Base-by-base conservation (phyloP, 2,329 filamentous ascomycete genomes). In the Aureobasidium namibiae region DNA sequence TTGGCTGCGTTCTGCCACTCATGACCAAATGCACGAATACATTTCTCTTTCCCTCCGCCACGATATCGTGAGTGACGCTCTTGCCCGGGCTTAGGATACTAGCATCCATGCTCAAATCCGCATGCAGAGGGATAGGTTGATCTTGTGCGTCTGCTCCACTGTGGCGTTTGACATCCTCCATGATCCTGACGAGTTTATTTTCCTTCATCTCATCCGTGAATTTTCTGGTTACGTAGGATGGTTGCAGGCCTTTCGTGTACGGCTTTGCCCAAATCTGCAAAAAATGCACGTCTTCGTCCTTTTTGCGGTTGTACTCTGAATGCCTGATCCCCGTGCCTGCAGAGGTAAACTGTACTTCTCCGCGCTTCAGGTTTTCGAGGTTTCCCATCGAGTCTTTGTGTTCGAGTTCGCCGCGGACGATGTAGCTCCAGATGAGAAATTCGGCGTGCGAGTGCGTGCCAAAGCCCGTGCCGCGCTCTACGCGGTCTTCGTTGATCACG, bases 341-440 rank as follows among this genome's bases (percentile, higher is more conserved):
- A 14, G 87, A 91, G 10, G 90, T 95, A 73, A 95, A 95, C 69
- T 95, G 90, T 45, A 95, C 88, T 71, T 95, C 90, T 13, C 90
- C 89, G 38, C 89, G 80, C 67, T 82, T 82, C 78, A 95, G 86
- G 73, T 86, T 89, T 72, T 83, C 77, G 9, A 79, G 68, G 57
- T 80, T 82, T 66, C 89, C 82, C 86, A 95, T 92, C 62, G 83
- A 88, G 74, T 95, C 90, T 49, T 90, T 86, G 76, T 95, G 91
- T 49, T 91, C 92, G 63, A 95, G 82, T 74, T 92, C 89, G 63
- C 91, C 90, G 48, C 79, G 83, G n/a, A 95, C 78, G 67, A 95
- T 87, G 75, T 95, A 94, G 69, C 82, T 86, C 80, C 92, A 95
- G 75, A 95, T 95, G 73, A 95, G 88, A 72, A 90, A 92, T 72